Evolutionary conservation across 2,329 filamentous ascomycete species (phyloP).

Genomic region (Bipolaris cookei): DNA sequence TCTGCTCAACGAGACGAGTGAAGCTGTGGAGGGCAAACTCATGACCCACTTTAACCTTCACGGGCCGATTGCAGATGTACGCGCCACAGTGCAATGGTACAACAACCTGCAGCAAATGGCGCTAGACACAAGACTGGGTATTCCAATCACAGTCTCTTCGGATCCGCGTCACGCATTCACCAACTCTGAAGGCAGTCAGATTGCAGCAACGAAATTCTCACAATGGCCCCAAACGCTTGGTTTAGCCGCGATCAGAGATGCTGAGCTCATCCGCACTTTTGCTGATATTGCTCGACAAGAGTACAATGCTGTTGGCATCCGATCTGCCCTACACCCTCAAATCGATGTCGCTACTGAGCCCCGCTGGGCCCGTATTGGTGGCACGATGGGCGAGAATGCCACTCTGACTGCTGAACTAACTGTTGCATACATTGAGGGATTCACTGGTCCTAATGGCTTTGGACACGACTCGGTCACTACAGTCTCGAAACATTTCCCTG

Average conservation of each 20-base stretch:
- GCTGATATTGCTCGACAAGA: constrained; percentile 59
- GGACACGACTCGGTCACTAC: constrained; percentile 55
- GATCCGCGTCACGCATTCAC: constrained; percentile 58
- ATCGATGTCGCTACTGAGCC: constrained; percentile 60
- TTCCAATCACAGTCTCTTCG: constrained; percentile 57
- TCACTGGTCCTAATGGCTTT: constrained; percentile 54
- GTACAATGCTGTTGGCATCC: constrained; percentile 53
- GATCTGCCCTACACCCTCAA: constrained; percentile 58
- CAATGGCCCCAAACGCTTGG: constrained; percentile 61
- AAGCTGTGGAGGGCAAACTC: constrained; percentile 45
- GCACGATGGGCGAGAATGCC: constrained; percentile 59
- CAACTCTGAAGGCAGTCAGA: constrained; percentile 53
- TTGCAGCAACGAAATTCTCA: constrained; percentile 54
- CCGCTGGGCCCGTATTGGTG: constrained; percentile 56
- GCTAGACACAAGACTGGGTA: constrained; percentile 56
- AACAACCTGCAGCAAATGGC: constrained; percentile 54
- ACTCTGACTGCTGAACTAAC: constrained; percentile 48
- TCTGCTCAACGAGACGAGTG: constrained; percentile 41
- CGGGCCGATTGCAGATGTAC: constrained; percentile 53
- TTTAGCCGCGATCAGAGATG: constrained; percentile 57
- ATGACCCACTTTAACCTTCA: constrained; percentile 58
- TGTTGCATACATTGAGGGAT: constrained; percentile 56
- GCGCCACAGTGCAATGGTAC: constrained; percentile 48
- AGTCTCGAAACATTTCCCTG: constrained; percentile 62
- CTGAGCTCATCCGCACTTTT: constrained; percentile 54